Base-by-base conservation (phyloP, 139 green algal genomes). In the Spirogloea muscicola region DNA sequence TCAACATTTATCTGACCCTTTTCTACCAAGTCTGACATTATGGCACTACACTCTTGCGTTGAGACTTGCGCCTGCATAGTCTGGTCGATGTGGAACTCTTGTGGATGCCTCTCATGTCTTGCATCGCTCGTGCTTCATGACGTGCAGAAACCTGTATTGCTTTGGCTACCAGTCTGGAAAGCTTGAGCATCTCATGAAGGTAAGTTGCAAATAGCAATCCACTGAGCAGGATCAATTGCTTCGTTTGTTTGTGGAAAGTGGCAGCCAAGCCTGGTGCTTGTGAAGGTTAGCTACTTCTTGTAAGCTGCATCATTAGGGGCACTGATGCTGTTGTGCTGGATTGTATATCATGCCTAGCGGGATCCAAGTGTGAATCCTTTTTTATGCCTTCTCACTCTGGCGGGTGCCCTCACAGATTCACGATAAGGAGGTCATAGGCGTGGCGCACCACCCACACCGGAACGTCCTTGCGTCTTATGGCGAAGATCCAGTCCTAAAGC, bases 391-490 rank as follows among this genome's bases (percentile, higher is more conserved):
- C n/a, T n/a, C n/a, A n/a, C n/a, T n/a, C n/a, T n/a, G n/a, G n/a
- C n/a, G n/a, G n/a, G n/a, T n/a, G n/a, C n/a, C n/a, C n/a, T n/a
- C 25, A 42, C 65, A 82, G 74, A 72, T 83, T 33, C 87, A 91
- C 38, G 89, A 96, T 1, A 94, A 94, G 73, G 88, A 85, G 3
- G 80, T 89, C 7, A 96, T 98, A 65, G 91, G 93, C 7, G 33
- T 98, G 13, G 76, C 83, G 2, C 92, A 96, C 74, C 94, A 98
- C 82, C 94, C 94, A 1, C 88, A 93, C 76, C 83, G 91, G 29
- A 98, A 97, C 72, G 64, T 96, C 49, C n/a, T 98, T 27, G 93
- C 92, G 21, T 96, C 90, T 0, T 96, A 78, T 40, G 86, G 85
- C 0, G 82, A 87, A 38, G 91, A 96, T 10, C 89, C 92, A 3